Base-by-base conservation (phyloP, 352 stramenopile species). In the Nothophytophthora sp. region DNA sequence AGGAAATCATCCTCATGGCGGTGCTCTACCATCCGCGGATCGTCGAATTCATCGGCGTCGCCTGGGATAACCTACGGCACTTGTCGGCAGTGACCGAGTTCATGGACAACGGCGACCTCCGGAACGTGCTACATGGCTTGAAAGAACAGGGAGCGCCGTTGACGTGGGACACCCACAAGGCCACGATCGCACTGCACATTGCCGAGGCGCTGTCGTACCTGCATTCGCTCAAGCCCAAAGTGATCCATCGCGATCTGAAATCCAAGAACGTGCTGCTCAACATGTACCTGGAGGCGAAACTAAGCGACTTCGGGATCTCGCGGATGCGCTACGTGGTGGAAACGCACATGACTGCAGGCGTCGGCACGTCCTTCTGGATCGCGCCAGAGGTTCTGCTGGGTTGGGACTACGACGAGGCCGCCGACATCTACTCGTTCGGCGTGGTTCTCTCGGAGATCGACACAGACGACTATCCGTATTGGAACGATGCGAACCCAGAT, bases 261-360 rank as follows among this genome's bases (percentile, higher is more conserved):
- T 66, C 63, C 32, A 77, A 77, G 39, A 77, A 77, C 33, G 56
- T 77, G 16, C 33, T 77, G 48, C 24, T 77, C 22, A 70, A 80
- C 25, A 22, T 67, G 50, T 55, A 66, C 37, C 25, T 81, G 11
- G 60, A 84, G 35, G 76, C 76, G 1, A 90, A 90, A 33, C 50
- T 90, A 18, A 90, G 74, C 28, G 80, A 88, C 56, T 90, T 90
- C 56, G 76, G 76, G 5, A 74, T 85, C 18, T 86, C 73, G 1
- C 67, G 76, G 0, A 64, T 72, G 53, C 60, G 63, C 6, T 58
- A 75, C 32, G 62, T 61, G 11, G 65, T 79, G 10, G 70, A 81
- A 13, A 84, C 66, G 10, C 68, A 83, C 59, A 76, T 76, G 63
- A 77, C 67, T 3, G 68, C 63, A 25, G 59, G 55, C 13, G 71